Evolutionary conservation across 192 early-diverging fungal species (phyloP).

Genomic region (Gonapodya prolifera): DNA sequence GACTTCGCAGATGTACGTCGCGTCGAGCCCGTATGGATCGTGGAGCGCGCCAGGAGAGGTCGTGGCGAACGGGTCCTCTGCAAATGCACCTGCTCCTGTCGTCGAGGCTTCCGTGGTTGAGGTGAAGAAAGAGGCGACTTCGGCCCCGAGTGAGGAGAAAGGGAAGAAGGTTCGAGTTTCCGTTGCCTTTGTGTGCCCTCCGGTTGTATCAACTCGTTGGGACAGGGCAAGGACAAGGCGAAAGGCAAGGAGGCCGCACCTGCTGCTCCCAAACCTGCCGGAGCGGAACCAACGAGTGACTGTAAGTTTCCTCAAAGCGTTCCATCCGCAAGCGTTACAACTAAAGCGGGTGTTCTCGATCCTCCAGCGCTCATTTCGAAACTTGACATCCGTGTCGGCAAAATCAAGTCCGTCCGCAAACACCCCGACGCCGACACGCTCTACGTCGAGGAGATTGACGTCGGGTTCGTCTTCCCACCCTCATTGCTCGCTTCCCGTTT

Average conservation of each 20-base stretch:
- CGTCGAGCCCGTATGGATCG: neutral
- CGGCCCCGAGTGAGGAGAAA: too few species aligned
- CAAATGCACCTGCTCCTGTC: neutral
- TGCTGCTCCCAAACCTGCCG: neutral
- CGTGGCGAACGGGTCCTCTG: neutral
- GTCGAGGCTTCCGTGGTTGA: too few species aligned
- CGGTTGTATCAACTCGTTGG: too few species aligned
- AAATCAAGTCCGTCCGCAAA: slow-evolving; percentile 64
- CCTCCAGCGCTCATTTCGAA: slow-evolving; percentile 40
- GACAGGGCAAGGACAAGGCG: neutral
- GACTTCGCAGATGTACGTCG: neutral
- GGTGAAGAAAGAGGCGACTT: too few species aligned
- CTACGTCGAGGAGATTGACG: slow-evolving; percentile 91
- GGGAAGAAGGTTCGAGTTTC: too few species aligned
- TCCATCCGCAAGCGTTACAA: too few species aligned
- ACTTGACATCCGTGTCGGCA: slow-evolving; percentile 88
- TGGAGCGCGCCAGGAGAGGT: neutral
- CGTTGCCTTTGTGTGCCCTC: too few species aligned
- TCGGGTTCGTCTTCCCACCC: slow-evolving; percentile 24
- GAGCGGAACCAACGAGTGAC: too few species aligned
- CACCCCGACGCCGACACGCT: slow-evolving; percentile 92
- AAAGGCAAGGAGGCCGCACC: neutral
- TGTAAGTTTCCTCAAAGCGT: too few species aligned
- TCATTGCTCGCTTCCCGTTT: neutral
- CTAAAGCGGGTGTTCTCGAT: neutral